Evolutionary conservation across 345 rosid species (phyloP).

Genomic region (Aquilaria sinensis): DNA sequence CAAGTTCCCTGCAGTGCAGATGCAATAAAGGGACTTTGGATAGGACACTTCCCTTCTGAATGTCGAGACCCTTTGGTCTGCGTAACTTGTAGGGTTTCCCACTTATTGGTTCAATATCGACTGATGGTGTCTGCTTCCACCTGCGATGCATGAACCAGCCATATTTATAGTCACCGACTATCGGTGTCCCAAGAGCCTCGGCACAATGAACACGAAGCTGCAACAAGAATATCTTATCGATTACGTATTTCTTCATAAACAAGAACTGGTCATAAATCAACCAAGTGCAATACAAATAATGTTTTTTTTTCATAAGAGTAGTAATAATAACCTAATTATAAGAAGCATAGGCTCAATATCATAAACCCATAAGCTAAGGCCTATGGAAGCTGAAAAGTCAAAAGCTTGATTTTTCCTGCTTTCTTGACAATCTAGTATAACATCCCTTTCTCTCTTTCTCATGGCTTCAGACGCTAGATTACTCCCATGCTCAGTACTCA

Average conservation of each 20-base stretch:
- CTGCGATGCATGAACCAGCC: constrained; percentile 86
- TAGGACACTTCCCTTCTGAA: constrained; percentile 91
- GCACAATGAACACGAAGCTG: constrained; percentile 96
- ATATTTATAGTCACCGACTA: constrained; percentile 85
- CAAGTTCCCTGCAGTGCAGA: constrained; percentile 81
- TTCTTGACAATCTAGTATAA: too few species aligned
- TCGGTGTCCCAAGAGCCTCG: constrained; percentile 92
- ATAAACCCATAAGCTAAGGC: too few species aligned
- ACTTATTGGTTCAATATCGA: constrained; percentile 58
- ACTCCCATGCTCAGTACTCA: too few species aligned
- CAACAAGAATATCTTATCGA: not conserved
- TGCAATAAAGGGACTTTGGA: constrained; percentile 86
- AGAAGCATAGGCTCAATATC: too few species aligned
- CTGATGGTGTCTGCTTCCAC: constrained; percentile 82
- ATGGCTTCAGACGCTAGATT: too few species aligned
- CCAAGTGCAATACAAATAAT: too few species aligned
- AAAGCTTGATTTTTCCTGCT: too few species aligned
- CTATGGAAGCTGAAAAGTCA: too few species aligned
- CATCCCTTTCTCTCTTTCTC: too few species aligned
- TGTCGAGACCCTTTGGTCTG: constrained; percentile 71
- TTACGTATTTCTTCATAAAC: not conserved
- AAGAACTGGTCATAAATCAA: not conserved
- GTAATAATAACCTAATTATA: too few species aligned
- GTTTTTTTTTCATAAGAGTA: too few species aligned
- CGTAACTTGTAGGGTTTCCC: constrained; percentile 75